A percentile compares a stretch with the other conserved stretches of the same genome.
Evolutionary conservation across 202 grass and related monocot species (phyloP).

Genomic region (Carex sylvatica): DNA sequence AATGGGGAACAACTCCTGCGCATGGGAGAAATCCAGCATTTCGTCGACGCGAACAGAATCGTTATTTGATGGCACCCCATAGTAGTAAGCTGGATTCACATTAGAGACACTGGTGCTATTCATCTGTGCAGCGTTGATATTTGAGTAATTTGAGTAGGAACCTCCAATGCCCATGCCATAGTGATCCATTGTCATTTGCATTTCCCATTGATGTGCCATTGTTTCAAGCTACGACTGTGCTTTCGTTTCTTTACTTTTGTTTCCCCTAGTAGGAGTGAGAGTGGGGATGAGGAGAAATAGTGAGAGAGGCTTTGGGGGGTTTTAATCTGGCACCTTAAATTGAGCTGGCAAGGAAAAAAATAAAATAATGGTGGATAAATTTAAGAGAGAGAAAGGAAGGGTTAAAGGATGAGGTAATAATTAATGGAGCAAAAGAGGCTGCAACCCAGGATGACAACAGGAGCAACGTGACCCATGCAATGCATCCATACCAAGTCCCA

Average conservation of each 20-base stretch:
- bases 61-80: conserved; percentile 52
- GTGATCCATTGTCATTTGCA: conserved; percentile 66
- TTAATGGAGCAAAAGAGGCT: conserved; percentile 29
- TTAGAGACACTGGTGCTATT: not conserved
- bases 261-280: conserved; percentile 42
- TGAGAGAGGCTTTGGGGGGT: conserved; percentile 21
- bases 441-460: conserved; percentile 49
- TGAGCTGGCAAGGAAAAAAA: conserved; percentile 26
- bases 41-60: conserved; percentile 67
- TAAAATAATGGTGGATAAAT: conserved; percentile 23
- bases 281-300: conserved; percentile 33
- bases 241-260: conserved; percentile 1
- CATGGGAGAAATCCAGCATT: conserved; percentile 72
- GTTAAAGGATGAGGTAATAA: conserved; percentile 29
- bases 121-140: conserved; percentile 37
- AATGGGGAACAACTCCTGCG: conserved; percentile 62
- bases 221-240: not conserved
- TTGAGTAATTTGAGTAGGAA: conserved; percentile 34
- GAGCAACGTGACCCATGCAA: conserved; percentile 54
- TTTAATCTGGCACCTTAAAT: conserved; percentile 32
- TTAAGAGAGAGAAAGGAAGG: not conserved
- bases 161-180: conserved; percentile 48
- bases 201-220: conserved; percentile 89
- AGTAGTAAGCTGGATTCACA: conserved; percentile 40
- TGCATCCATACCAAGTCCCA: conserved; percentile 45